Conservation (phyloP, 2,329 filamentous ascomycete species). For the Alternaria sp. region DNA sequence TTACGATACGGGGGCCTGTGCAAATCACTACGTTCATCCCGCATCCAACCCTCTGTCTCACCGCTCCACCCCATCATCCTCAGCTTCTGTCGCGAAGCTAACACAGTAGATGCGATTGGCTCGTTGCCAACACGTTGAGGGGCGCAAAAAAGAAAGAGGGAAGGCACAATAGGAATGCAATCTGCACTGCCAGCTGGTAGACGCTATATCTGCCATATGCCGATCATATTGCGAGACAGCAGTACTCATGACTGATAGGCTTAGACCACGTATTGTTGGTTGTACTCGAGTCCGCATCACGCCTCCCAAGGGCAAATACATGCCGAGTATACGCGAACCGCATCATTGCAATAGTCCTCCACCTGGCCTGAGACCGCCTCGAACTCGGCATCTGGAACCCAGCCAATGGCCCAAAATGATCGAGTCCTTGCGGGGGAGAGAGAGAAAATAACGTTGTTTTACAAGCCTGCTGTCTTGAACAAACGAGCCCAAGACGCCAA, state of each 20-base stretch:
- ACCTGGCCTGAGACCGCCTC: background rate
- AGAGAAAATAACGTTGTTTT: background rate
- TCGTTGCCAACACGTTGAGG: background rate
- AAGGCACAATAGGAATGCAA: constrained; percentile 6
- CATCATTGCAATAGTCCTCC: background rate
- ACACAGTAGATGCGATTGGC: background rate
- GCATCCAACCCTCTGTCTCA: background rate
- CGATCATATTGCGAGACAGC: background rate
- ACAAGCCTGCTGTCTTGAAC: background rate
- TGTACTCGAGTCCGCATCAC: background rate
- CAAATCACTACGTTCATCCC: background rate
- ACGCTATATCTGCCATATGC: background rate
- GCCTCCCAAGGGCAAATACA: background rate
- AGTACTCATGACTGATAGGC: background rate
- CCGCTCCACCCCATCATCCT: background rate
- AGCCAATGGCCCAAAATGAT: background rate
- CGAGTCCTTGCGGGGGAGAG: background rate
- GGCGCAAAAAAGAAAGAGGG: background rate
- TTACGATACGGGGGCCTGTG: background rate
- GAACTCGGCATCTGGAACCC: background rate
- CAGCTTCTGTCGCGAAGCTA: background rate
- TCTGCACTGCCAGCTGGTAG: background rate
- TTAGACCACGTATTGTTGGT: no score
- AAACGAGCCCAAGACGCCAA: constrained; percentile 11
- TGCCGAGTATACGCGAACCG: background rate